Conservation (phyloP, 2,329 filamentous ascomycete genomes). For the Colletotrichum lentis region DNA sequence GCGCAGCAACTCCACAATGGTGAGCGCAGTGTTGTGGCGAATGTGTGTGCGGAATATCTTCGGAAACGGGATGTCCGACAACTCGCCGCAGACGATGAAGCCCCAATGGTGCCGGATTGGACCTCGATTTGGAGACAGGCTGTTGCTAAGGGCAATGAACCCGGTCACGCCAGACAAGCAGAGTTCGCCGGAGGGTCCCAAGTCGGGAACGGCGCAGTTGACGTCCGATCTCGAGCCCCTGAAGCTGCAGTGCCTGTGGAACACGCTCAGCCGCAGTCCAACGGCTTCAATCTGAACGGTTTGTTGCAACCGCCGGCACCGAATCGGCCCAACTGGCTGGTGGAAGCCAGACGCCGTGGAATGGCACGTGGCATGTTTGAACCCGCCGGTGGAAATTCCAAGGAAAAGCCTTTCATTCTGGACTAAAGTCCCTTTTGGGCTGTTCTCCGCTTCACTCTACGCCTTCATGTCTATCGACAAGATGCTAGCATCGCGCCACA, state of each 20-base stretch:
- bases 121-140: neutral
- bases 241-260: neutral
- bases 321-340: neutral
- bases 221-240: neutral
- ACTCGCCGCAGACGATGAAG: neutral
- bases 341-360: neutral
- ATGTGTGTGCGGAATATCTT: too few relatives aligned
- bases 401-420: neutral
- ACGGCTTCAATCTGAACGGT: neutral
- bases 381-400: neutral
- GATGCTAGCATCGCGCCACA: neutral
- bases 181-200: neutral
- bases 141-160: neutral
- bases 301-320: neutral
- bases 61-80: neutral
- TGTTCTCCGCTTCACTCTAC: too few relatives aligned
- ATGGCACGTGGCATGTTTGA: neutral
- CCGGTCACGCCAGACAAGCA: neutral
- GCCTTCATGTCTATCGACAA: neutral
- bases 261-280: neutral
- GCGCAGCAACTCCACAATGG: neutral
- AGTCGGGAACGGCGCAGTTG: neutral
- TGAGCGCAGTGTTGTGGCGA: neutral
- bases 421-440: neutral
- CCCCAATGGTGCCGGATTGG: too few relatives aligned